These are phyloP conservation scores for Trichoderma atrobrunneum DNA, from an alignment of 2,329 filamentous ascomycete genomes.

Conservation along the genomic window DNA sequence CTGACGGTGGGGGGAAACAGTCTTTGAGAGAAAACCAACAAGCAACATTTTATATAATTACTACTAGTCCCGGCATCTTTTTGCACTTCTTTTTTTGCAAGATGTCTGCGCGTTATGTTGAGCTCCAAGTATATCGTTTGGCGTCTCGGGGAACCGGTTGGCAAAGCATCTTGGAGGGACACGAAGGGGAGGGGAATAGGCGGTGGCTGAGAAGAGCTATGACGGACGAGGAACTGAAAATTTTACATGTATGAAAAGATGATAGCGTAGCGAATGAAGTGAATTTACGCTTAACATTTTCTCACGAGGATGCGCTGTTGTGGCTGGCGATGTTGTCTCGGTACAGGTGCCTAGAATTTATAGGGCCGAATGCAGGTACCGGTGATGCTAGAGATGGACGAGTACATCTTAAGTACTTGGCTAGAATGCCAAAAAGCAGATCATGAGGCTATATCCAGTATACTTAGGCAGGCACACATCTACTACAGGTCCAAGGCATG, in stretches of 20 bases:
- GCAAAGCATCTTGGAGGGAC: conserved; percentile 17
- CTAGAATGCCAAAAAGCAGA: background rate
- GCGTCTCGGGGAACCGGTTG: conserved; percentile 22
- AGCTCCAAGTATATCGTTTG: conserved; percentile 17
- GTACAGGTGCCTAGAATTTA: background rate
- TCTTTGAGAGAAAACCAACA: conserved; percentile 13
- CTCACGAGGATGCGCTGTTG: background rate
- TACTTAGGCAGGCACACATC: no score
- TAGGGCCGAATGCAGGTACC: background rate
- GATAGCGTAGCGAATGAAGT: conserved; percentile 20
- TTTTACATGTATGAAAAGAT: conserved; percentile 16
- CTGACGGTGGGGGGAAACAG: conserved; percentile 14
- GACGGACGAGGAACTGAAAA: conserved; percentile 16
- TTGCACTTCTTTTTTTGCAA: background rate
- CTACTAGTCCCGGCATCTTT: conserved; percentile 10
- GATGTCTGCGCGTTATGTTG: conserved; percentile 15
- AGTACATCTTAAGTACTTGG: background rate
- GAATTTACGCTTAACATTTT: background rate
- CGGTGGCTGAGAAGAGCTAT: conserved; percentile 13
- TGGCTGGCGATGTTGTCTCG: background rate
- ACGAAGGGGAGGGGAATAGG: background rate
- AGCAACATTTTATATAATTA: conserved; percentile 17
- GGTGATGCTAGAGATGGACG: background rate
- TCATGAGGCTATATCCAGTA: background rate
- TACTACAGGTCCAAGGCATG: background rate